A percentile compares a stretch with the other conserved stretches of the same genome.
Evolutionary conservation across 73 alveolate species (phyloP).

Genomic region (Diophrys sp.): DNA sequence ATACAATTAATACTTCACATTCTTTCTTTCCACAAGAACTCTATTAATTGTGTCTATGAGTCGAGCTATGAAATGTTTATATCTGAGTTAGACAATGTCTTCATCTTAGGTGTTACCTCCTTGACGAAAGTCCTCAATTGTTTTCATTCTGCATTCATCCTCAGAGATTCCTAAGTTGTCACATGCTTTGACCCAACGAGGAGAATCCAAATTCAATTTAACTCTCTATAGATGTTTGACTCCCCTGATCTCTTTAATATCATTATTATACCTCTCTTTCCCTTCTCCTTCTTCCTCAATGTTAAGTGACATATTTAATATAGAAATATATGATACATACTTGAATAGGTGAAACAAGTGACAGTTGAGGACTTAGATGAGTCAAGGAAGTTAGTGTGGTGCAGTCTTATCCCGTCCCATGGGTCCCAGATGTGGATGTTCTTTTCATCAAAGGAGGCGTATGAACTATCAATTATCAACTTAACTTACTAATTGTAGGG

Average conservation of each 20-base stretch:
- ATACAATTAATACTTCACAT: too few relatives aligned
- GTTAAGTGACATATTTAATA: too few relatives aligned
- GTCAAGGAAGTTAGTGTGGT: constrained; percentile 12
- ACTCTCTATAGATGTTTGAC: constrained; percentile 26
- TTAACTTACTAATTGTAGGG: background rate
- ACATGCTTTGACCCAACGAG: constrained; percentile 23
- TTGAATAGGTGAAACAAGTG: constrained; percentile 7
- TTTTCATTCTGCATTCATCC: constrained; percentile 38
- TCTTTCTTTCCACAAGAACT: constrained; percentile 24
- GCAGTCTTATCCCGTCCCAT: background rate
- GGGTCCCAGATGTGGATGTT: constrained; percentile 19
- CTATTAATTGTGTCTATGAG: constrained; percentile 30
- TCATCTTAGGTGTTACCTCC: constrained; percentile 28
- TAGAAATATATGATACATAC: constrained; percentile 3
- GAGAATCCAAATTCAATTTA: constrained; percentile 31
- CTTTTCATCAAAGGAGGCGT: background rate
- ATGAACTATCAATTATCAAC: background rate
- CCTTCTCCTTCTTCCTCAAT: background rate
- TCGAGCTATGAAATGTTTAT: constrained; percentile 20
- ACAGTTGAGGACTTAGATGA: constrained; percentile 2
- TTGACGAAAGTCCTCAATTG: constrained; percentile 21
- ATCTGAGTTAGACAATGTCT: constrained; percentile 26
- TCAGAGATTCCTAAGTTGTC: constrained; percentile 21
- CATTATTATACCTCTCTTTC: constrained; percentile 1
- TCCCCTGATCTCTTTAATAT: constrained; percentile 29